Conservation (phyloP, 768 basidiomycete species). For the Suillus americanus region DNA sequence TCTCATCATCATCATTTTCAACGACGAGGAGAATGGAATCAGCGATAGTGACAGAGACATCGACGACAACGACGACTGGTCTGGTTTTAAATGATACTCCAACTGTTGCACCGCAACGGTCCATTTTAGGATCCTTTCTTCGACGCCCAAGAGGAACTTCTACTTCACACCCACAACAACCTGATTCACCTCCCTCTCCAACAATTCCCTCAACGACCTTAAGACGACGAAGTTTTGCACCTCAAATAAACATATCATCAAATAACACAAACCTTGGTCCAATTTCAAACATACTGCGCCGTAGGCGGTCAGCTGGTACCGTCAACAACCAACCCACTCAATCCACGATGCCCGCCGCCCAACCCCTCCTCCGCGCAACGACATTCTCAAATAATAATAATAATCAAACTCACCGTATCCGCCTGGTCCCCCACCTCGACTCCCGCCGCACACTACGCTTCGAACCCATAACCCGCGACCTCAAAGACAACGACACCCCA, state of each 20-base stretch:
- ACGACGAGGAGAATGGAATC: neutral
- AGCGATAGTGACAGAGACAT: neutral
- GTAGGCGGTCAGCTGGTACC: constrained; percentile 64
- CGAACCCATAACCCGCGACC: constrained; percentile 88
- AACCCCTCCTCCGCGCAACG: constrained; percentile 2
- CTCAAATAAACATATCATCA: constrained; percentile 30
- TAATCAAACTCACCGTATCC: constrained; percentile 65
- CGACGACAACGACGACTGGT: neutral
- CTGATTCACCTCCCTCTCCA: constrained; percentile 38
- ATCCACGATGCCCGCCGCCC: constrained; percentile 18
- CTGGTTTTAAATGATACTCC: constrained; percentile 25
- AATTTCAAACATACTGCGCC: constrained; percentile 60
- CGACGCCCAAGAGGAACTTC: constrained; percentile 70
- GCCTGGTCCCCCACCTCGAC: constrained; percentile 95
- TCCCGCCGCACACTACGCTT: constrained; percentile 88
- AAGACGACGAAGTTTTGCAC: constrained; percentile 42
- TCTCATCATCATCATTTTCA: neutral
- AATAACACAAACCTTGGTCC: constrained; percentile 26
- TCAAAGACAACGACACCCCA: constrained; percentile 63
- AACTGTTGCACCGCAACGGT: constrained; percentile 34
- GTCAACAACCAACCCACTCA: constrained; percentile 28
- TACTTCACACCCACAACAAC: constrained; percentile 47
- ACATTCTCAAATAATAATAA: constrained; percentile 19
- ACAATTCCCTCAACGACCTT: constrained; percentile 29
- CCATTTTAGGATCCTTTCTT: constrained; percentile 70